Percentiles rank a stretch among this genome's conserved stretches.
Conservation (phyloP, 768 basidiomycete species). For the Lactarius evosmus region DNA sequence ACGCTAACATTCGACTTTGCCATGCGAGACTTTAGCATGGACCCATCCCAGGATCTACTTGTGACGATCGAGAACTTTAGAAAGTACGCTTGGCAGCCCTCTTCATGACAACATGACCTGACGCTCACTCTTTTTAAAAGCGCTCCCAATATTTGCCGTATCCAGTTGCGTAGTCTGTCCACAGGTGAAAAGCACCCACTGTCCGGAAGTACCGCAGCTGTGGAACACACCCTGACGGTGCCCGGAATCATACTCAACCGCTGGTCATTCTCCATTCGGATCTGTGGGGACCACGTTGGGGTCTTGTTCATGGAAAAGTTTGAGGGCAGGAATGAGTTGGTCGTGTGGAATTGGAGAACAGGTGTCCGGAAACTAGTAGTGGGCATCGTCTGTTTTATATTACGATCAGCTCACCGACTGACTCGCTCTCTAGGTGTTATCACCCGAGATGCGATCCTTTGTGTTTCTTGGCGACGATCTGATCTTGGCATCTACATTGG, state of each 20-base stretch:
- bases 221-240: slow-evolving; percentile 19
- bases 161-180: slow-evolving; percentile 15
- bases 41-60: slow-evolving; percentile 27
- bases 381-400: not conserved
- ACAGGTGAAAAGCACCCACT: slow-evolving; percentile 18
- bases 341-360: slow-evolving; percentile 28
- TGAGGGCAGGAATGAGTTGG: slow-evolving; percentile 2
- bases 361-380: slow-evolving; percentile 19
- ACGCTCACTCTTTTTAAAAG: slow-evolving; percentile 4
- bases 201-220: not conserved
- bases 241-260: not conserved
- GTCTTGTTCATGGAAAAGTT: slow-evolving; percentile 9
- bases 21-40: slow-evolving; percentile 25
- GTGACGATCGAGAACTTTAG: slow-evolving; percentile 26
- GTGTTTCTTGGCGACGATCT: slow-evolving; percentile 13
- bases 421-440: slow-evolving; percentile 8
- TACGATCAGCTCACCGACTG: not conserved
- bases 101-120: not conserved
- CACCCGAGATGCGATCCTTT: slow-evolving; percentile 13
- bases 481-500: slow-evolving; percentile 18
- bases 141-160: slow-evolving; percentile 1
- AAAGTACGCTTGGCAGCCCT: slow-evolving; percentile 31
- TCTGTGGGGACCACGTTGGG: slow-evolving; percentile 23
- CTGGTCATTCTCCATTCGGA: slow-evolving; percentile 23
- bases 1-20: slow-evolving; percentile 11